Evolutionary conservation across 2,329 filamentous ascomycete species (phyloP).

Genomic region (Purpureocillium takamizusanense): DNA sequence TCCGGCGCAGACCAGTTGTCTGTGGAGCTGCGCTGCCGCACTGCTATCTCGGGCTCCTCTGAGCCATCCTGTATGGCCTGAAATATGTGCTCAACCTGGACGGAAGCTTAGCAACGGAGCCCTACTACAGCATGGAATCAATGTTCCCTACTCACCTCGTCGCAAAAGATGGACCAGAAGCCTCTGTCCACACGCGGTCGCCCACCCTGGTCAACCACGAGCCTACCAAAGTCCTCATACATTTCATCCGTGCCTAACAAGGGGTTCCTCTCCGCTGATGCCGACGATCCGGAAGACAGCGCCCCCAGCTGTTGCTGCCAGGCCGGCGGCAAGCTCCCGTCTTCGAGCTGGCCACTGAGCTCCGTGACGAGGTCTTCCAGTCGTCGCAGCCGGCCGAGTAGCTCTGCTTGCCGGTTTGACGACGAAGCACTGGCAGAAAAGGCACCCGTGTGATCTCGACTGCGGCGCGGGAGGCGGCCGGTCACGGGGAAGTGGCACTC

Average conservation of each 20-base stretch:
- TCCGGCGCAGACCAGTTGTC: background rate
- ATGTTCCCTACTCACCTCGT: slow-evolving; percentile 11
- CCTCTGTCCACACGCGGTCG: slow-evolving; percentile 17
- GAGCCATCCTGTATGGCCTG: slow-evolving; percentile 18
- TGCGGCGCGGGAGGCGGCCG: slow-evolving; percentile 18
- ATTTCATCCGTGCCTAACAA: slow-evolving; percentile 7
- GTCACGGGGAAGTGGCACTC: slow-evolving; percentile 22
- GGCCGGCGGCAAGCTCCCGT: slow-evolving; percentile 5
- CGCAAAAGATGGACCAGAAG: slow-evolving; percentile 22
- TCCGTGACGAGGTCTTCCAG: slow-evolving; percentile 22
- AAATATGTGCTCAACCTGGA: slow-evolving; percentile 18
- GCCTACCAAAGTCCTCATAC: slow-evolving; percentile 19
- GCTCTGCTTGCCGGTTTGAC: slow-evolving; percentile 19
- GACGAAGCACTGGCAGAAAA: slow-evolving; percentile 7
- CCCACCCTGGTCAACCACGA: slow-evolving; percentile 16
- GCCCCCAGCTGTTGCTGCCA: no score
- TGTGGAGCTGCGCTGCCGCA: background rate
- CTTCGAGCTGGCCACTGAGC: slow-evolving; percentile 18
- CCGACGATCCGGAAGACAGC: no score
- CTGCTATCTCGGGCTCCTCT: slow-evolving; percentile 4
- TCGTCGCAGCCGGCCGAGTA: slow-evolving; percentile 16
- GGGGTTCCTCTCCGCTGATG: no score
- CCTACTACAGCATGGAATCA: no score
- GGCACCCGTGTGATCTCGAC: slow-evolving; percentile 6
- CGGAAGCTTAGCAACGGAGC: background rate